Base-by-base conservation (phyloP, 1,284 basidiomycete genomes). In the Moesziomyces parantarcticus region DNA sequence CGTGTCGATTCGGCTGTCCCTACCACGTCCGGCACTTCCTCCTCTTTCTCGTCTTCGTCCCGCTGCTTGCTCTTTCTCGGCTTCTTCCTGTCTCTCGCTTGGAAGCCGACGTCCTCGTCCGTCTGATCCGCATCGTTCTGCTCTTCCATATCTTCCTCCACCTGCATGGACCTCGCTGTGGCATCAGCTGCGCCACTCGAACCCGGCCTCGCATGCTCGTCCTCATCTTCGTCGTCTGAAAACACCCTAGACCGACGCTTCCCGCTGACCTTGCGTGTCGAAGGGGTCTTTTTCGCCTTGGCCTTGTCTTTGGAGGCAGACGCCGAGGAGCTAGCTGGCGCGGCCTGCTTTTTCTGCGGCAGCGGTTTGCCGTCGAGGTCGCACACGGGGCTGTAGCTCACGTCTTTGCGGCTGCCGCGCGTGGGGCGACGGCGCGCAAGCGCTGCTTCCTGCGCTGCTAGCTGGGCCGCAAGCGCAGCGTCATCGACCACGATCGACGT, bases 381-480 rank as follows among this genome's bases (percentile, higher is more conserved):
- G 64, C 60, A 73, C 9, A 10, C 39, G 7, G 70, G 70, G 14
- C 32, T 44, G 26, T 73, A 73, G 57, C 56, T 67, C 32, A 73
- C 64, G 22, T 61, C 43, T 34, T 65, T 67, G 25, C 57, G 45
- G 16, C 54, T 49, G 43, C 18, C 50, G 1, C 70, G 56, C 4
- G 64, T 60, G 3, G 70, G 60, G 6, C 64, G 56, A 4, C 64
- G 57, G 16, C 49, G 49, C 21, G 70, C 63, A 1, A 72, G 53
- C 1, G 46, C 57, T 50, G 63, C 64, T 20, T 67, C 69, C 22
- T 70, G 61, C 6, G 57, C 54, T 9, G 70, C 70, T 0, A 73
- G 54, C 6, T 29, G 46, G 7, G 70, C 70, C 23, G 70, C 70
- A 8, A 60, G 63, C 23, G 64, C 70, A 32, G 70, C 70, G 18